Base-by-base conservation (phyloP, 148 eudicot species). In the Vaccinium darrowii region DNA sequence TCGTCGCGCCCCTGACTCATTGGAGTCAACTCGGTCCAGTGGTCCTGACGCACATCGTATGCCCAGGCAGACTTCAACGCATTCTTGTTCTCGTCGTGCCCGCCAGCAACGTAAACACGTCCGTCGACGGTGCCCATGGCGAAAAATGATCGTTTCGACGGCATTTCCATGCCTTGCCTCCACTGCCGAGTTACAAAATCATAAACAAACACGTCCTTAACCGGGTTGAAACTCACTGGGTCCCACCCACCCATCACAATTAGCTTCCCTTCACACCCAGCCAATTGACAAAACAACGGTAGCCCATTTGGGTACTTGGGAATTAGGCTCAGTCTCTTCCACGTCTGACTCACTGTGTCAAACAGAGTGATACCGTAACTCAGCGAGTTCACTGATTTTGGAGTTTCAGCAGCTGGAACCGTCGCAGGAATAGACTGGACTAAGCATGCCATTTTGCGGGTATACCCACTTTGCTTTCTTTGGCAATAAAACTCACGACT, bases 201-300 rank as follows among this genome's bases (percentile, higher is more conserved):
- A 85, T 90, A 93, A 57, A 92, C 84, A 60, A 89, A 91, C n/a
- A 92, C 93, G n/a, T 89, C 90, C 53, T 73, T 87, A 5, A 88
- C 86, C 36, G 92, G 92, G 9, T 92, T 87, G 82, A 87, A 93
- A 47, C 82, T 92, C 47, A 71, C 85, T 19, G 96, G 94, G 77
- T 91, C 83, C 96, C 92, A 91, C 56, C 96, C 96, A 0, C 96
- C 96, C 96, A 93, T 89, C 4, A 92, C n/a, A 2, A 92, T 77
- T 0, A 92, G 87, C 85, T 90, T 92, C 56, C 96, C 93, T 56
- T 93, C 94, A 13, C 88, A 86, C 65, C 92, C 86, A 1, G 88
- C 86, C 27, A 93, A 86, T 21, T 92, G 93, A 30, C 94, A 92
- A 85, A 91, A 91, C 74, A 93, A n/a, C 3, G 96, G 96, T 63